phyloP scores from a whole-genome alignment of 441 rosid genomes.

The Brassica balearica region DNA sequence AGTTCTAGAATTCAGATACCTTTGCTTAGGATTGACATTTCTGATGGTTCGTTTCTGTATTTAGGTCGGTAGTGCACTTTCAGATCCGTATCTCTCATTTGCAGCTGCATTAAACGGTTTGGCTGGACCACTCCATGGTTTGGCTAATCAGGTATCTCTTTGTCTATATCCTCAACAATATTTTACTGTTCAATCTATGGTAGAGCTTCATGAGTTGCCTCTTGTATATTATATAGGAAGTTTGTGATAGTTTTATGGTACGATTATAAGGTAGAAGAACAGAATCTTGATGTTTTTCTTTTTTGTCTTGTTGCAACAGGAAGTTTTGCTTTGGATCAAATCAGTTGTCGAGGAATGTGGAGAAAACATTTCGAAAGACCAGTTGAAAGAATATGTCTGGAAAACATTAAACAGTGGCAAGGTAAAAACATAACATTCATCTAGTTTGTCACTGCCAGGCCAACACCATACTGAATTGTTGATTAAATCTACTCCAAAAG shows the following conservation, averaged over 20 bases:
- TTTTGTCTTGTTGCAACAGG: constrained; percentile 53
- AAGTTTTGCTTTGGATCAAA: constrained; percentile 93
- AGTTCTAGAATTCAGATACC: neutral
- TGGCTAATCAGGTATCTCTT: constrained; percentile 91
- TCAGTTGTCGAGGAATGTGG: constrained; percentile 90
- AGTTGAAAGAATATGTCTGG: constrained; percentile 88
- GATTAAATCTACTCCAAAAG: neutral
- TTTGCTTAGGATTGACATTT: constrained; percentile 13
- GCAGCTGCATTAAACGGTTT: constrained; percentile 97
- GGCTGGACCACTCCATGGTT: constrained; percentile 99
- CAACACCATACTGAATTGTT: neutral
- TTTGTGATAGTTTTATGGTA: constrained; percentile 17
- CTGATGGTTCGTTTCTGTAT: constrained; percentile 9
- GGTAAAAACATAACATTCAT: constrained; percentile 52
- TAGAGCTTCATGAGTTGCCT: constrained; percentile 17
- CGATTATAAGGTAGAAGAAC: constrained; percentile 9
- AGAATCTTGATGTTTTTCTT: neutral
- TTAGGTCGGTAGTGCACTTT: constrained; percentile 97
- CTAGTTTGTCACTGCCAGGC: neutral
- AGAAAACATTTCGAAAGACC: constrained; percentile 67
- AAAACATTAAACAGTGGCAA: constrained; percentile 89
- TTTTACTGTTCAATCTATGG: neutral
- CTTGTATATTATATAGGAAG: constrained; percentile 16
- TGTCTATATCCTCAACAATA: neutral
- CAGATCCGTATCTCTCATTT: constrained; percentile 98